These are phyloP conservation scores for Entomortierella beljakovae DNA, from an alignment of 192 early-diverging fungal species.

Conservation along the genomic window DNA sequence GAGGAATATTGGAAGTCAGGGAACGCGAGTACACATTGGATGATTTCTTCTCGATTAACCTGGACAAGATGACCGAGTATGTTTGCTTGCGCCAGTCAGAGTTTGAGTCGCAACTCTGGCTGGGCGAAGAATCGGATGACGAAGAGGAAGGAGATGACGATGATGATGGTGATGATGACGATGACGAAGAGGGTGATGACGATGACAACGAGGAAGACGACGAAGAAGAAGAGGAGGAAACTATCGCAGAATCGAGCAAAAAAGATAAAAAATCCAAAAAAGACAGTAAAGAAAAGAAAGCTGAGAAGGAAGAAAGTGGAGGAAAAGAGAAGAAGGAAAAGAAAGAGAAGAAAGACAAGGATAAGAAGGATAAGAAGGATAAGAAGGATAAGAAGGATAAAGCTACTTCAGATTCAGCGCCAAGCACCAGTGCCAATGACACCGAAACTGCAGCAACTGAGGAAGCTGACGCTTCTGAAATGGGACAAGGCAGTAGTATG, in stretches of 20 bases:
- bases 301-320: slow-evolving; percentile 22
- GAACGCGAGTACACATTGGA: slow-evolving; percentile 71
- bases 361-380: slow-evolving; percentile 33
- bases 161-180: slow-evolving; percentile 62
- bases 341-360: slow-evolving; percentile 18
- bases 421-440: slow-evolving; percentile 41
- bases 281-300: slow-evolving; percentile 22
- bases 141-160: slow-evolving; percentile 60
- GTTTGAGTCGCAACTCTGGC: slow-evolving; percentile 56
- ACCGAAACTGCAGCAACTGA: slow-evolving; percentile 2
- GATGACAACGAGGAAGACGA: slow-evolving; percentile 24
- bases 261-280: slow-evolving; percentile 36
- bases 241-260: slow-evolving; percentile 10
- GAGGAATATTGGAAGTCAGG: slow-evolving; percentile 73
- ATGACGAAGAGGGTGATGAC: slow-evolving; percentile 40
- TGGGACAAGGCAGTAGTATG: slow-evolving; percentile 1
- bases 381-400: slow-evolving; percentile 52
- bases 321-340: slow-evolving; percentile 7
- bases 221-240: slow-evolving; percentile 12
- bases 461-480: background rate
- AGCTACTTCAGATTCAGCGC: slow-evolving; percentile 34
- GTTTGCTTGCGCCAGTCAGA: slow-evolving; percentile 61
- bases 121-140: slow-evolving; percentile 63
- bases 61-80: slow-evolving; percentile 76
- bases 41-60: slow-evolving; percentile 71